Base-by-base conservation (phyloP, 2,329 filamentous ascomycete species). In the Botrytis cinerea region DNA sequence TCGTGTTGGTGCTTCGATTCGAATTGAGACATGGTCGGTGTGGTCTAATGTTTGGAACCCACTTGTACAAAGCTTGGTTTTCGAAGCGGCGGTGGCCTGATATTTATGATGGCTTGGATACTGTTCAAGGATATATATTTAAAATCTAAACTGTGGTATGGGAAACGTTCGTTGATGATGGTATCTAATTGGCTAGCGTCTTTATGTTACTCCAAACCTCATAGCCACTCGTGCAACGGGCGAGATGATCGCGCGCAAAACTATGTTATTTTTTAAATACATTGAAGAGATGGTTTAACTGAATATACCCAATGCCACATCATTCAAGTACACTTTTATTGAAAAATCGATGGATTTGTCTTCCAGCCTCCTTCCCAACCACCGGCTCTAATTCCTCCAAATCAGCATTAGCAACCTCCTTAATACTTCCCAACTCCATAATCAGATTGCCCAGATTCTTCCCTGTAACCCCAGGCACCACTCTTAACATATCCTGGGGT, bases 401-500 rank as follows among this genome's bases (percentile, higher is more conserved):
- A n/a, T 86, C 86, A 89, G 97, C 93, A 83, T 98, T 97, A 46
- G 94, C 94, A 77, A 99, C 86, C 78, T 97, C 94, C 71, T 87
- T 85, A 48, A 99, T 85, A 82, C 90, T 97, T 76, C 92, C 91
- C 76, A 91, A 89, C 80, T 93, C 88, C 32, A 94, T 80, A 48
- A 92, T 90, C 63, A 99, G 78, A 75, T 88, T 89, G 79, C 89
- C 90, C 48, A 97, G 86, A 75, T 93, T 94, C 83, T 93, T 92
- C 18, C 91, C 90, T 48, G 89, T 95, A 22, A 98, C 89, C 0
- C 96, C 96, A 0, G 96, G 96, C 20, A 98, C 91, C 2, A 90
- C 88, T 43, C 91, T 86, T 75, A 99, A 83, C 93, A 98, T 97
- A 80, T 98, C 95, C 83, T 97, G 93, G 43, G 94, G 93, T 78